Evolutionary conservation across 2,329 filamentous ascomycete genomes (phyloP).

Genomic region (Colletotrichum abscissum): DNA sequence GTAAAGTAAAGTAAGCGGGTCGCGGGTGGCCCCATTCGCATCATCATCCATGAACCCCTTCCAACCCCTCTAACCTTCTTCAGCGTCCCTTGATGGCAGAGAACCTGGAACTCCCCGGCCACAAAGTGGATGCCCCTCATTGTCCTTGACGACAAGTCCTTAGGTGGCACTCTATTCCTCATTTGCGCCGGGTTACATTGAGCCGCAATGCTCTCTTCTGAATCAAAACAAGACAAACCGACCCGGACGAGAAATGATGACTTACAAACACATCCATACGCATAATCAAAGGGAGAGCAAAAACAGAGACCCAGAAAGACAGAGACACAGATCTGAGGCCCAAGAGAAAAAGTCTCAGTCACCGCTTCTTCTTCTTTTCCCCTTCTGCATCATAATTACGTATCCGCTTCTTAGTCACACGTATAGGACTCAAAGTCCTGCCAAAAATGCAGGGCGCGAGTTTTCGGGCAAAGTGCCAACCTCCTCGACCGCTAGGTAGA

Average conservation of each 20-base stretch:
- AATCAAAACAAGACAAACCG: constrained; percentile 20
- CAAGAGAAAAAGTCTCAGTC: constrained; percentile 4
- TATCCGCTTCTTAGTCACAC: neutral
- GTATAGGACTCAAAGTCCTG: neutral
- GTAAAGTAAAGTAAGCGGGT: neutral
- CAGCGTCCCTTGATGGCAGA: constrained; percentile 8
- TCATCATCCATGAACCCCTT: constrained; percentile 9
- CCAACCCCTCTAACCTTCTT: neutral
- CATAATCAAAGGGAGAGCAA: constrained; percentile 1
- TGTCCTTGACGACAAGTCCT: constrained; percentile 17
- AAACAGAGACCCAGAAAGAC: neutral
- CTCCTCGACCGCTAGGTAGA: constrained; percentile 13
- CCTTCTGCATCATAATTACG: neutral
- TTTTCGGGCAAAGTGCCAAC: constrained; percentile 12
- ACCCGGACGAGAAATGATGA: neutral
- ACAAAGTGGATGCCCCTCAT: constrained; percentile 16
- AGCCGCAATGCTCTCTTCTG: neutral
- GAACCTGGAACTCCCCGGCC: constrained; percentile 18
- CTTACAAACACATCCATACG: too few species aligned
- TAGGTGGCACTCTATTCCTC: constrained; percentile 13
- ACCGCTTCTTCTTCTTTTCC: constrained; percentile 1
- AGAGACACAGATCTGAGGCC: neutral
- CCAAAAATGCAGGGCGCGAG: constrained; percentile 13
- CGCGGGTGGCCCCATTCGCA: constrained; percentile 10
- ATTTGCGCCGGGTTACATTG: constrained; percentile 17